Evolutionary conservation across 2,329 filamentous ascomycete genomes (phyloP).

Genomic region (Aureobasidium leucospermi): DNA sequence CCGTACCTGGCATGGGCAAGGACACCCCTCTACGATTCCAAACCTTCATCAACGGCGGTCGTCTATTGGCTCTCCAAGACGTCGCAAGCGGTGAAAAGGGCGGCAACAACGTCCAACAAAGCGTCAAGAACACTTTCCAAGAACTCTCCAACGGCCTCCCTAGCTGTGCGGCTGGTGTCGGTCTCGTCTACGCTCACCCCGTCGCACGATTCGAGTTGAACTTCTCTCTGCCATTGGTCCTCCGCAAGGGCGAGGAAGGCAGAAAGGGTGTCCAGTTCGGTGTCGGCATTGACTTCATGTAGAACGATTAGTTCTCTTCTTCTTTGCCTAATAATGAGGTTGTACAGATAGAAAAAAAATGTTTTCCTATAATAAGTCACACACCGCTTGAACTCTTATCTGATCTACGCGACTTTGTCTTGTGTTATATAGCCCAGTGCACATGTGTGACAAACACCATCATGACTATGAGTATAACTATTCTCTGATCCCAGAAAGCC

Average conservation of each 20-base stretch:
- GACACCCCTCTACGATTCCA: slow-evolving; percentile 83
- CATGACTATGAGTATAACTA: background rate
- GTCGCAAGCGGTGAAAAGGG: slow-evolving; percentile 29
- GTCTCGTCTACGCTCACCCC: slow-evolving; percentile 89
- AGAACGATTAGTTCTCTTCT: slow-evolving; percentile 25
- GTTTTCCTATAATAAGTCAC: background rate
- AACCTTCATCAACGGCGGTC: slow-evolving; percentile 83
- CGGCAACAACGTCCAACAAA: slow-evolving; percentile 46
- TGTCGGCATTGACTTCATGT: slow-evolving; percentile 95
- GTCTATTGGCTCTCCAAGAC: slow-evolving; percentile 68
- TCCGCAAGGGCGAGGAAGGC: slow-evolving; percentile 75
- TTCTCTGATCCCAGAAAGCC: background rate
- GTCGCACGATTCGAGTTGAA: slow-evolving; percentile 93
- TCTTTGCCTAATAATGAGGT: background rate
- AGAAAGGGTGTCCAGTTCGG: slow-evolving; percentile 90
- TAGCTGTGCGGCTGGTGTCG: slow-evolving; percentile 78
- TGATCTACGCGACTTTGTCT: background rate
- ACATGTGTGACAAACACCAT: background rate
- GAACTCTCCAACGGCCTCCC: slow-evolving; percentile 71
- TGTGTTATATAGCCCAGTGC: background rate
- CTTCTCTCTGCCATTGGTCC: slow-evolving; percentile 78
- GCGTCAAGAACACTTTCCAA: slow-evolving; percentile 55
- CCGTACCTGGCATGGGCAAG: slow-evolving; percentile 71
- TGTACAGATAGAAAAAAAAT: slow-evolving; percentile 12
- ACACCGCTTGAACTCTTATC: background rate